Evolutionary conservation across 306 rosid genomes (phyloP), one percentile per base, ranked within the genome.

Genomic region (Sindora glabra): DNA sequence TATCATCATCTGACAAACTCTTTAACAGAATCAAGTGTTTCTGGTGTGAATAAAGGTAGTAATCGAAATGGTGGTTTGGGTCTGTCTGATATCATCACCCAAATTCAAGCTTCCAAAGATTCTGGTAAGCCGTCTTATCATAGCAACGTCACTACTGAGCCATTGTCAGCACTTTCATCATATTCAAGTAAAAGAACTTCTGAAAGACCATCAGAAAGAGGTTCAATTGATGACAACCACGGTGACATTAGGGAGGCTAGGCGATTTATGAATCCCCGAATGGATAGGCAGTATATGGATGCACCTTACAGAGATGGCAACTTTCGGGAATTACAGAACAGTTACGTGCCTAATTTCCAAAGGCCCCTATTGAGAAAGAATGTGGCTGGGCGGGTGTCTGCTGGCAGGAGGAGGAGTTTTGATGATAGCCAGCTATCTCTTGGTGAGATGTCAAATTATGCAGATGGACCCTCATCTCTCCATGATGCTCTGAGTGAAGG

Each of bases 41-140:
- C 85, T 39, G 70, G 77, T 69, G 72, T 29, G 64, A 81, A 61
- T 63, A 94, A 84, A 81, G 87, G 74, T 67, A 72, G 84, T 68
- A 82, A 70, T 81, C 84, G 83, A 62, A 90, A 84, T 73, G 91
- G 97, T 59, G 85, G 95, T 67, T 76, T 89, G 77, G 97, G 82
- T 64, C 70, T 94, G 76, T 82, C 97, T 54, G 97, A 86, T 71
- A 84, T 89, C 71, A 94, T 89, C 73, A 78, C 86, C 44, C 99
- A 94, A 81, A 94, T 89, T 79, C 97, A 94, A 81, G 89, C 97
- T 73, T 84, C 99, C 64, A 94, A 89, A 77, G 85, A 81, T 68
- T 82, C 97, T 67, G 83, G 75, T 33, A 84, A 73, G 79, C 67
- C 77, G 14, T 71, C 85, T 5, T 73, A 83, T 75, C 77, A 69